A percentile compares a stretch with the other conserved stretches of the same genome.
phyloP scores from a whole-genome alignment of 2,329 filamentous ascomycete genomes.

The Xylaria sp. region DNA sequence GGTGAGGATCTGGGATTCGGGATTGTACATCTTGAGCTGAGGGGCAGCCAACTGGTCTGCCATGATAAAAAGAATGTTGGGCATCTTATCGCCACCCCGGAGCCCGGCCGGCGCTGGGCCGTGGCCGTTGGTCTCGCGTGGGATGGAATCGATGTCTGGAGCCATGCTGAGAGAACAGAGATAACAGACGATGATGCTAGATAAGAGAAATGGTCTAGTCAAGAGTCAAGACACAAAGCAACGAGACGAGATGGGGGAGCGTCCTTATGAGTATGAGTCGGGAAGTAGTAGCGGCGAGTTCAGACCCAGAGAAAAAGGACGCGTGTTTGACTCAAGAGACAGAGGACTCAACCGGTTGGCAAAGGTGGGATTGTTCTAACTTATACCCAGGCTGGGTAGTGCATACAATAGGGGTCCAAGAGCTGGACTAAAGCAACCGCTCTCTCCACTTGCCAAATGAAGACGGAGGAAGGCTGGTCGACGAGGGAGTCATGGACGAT shows the following conservation, averaged over 20 bases:
- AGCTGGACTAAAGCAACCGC: conserved; percentile 3
- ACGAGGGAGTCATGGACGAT: conserved; percentile 6
- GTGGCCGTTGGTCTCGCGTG: conserved; percentile 52
- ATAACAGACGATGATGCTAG: conserved; percentile 21
- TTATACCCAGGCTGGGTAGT: conserved; percentile 14
- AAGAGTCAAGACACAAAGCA: background rate
- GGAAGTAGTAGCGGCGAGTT: background rate
- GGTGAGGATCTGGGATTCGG: conserved; percentile 88
- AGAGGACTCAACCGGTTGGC: conserved; percentile 2
- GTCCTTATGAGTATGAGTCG: conserved; percentile 17
- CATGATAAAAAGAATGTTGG: conserved; percentile 94
- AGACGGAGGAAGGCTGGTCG: conserved; percentile 14
- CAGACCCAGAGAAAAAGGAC: background rate
- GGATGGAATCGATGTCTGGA: conserved; percentile 79
- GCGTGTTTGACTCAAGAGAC: conserved; percentile 13
- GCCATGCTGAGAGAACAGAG: conserved; percentile 59
- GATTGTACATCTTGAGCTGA: conserved; percentile 91
- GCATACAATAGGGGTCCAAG: conserved; percentile 12
- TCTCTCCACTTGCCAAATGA: conserved; percentile 21
- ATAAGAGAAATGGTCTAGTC: conserved; percentile 24
- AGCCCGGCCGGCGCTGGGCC: conserved; percentile 37
- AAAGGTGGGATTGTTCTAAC: conserved; percentile 17
- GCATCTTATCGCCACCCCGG: conserved; percentile 56
- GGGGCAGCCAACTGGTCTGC: conserved; percentile 94
- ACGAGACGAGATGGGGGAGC: background rate